Evolutionary conservation across 2,329 filamentous ascomycete genomes (phyloP).

Genomic region (Davidsoniella australis): DNA sequence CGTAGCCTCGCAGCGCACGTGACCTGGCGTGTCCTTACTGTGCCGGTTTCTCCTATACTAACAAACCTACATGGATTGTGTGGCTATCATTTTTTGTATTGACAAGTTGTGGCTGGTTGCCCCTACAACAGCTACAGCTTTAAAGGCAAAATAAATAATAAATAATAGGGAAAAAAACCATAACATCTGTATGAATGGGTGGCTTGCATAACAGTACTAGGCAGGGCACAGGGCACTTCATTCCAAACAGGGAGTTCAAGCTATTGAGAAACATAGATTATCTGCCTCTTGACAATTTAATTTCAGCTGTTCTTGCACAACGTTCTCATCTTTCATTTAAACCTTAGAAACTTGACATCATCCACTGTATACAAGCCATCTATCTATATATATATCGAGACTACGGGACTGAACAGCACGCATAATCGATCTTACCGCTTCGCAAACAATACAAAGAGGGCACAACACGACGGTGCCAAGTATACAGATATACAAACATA

Average conservation of each 20-base stretch:
- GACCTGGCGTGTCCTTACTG: conserved; percentile 7
- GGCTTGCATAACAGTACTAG: too few species aligned
- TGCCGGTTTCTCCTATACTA: background rate
- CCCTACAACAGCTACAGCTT: conserved; percentile 2
- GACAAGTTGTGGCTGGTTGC: conserved; percentile 3
- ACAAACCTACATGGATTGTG: background rate
- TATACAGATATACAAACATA: background rate
- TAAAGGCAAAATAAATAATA: background rate
- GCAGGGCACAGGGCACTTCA: too few species aligned
- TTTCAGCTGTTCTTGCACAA: too few species aligned
- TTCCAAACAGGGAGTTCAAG: background rate
- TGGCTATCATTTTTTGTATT: conserved; percentile 1
- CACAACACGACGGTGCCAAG: background rate
- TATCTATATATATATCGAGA: too few species aligned
- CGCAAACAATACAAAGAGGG: background rate
- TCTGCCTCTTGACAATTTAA: too few species aligned
- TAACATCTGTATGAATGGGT: too few species aligned
- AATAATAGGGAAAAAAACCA: background rate
- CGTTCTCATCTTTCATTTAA: too few species aligned
- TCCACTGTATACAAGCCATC: too few species aligned
- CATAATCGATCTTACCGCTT: too few species aligned
- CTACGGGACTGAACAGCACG: too few species aligned
- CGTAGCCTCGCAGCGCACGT: conserved; percentile 7
- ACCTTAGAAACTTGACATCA: too few species aligned
- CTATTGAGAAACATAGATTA: too few species aligned